phyloP scores from a whole-genome alignment of 257 asterid species.

The Rehmannia glutinosa region DNA sequence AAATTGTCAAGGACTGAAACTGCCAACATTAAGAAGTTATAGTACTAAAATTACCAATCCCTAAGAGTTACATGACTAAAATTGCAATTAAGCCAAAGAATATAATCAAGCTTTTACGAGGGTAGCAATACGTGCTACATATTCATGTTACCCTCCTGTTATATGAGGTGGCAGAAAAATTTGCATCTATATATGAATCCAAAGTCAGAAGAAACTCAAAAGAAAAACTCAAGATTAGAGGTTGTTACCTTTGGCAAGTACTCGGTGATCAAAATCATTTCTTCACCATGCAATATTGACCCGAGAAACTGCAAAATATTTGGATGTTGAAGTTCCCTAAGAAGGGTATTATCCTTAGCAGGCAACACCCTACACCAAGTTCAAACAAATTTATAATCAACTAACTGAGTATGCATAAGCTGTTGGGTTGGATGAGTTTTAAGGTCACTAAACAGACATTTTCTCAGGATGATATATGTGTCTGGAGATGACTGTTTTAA shows the following conservation, averaged over 20 bases:
- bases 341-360: slow-evolving; percentile 50
- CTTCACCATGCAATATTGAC: slow-evolving; percentile 56
- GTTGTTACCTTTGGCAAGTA: slow-evolving; percentile 50
- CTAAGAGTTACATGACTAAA: no score
- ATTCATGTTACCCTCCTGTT: no score
- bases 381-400: not conserved
- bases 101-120: not conserved
- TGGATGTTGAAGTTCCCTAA: slow-evolving; percentile 61
- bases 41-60: no score
- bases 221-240: not conserved
- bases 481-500: slow-evolving; percentile 45
- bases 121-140: no score
- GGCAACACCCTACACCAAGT: slow-evolving; percentile 41
- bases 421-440: not conserved
- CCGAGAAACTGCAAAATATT: slow-evolving; percentile 68
- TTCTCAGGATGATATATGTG: slow-evolving; percentile 35
- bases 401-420: not conserved
- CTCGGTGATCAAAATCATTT: slow-evolving; percentile 59
- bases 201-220: no score
- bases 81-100: not conserved
- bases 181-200: no score
- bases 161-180: no score
- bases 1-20: no score
- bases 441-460: slow-evolving; percentile 17
- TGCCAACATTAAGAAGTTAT: no score